Base-by-base conservation (phyloP, 2,329 filamentous ascomycete species). In the Ascochyta fabae region DNA sequence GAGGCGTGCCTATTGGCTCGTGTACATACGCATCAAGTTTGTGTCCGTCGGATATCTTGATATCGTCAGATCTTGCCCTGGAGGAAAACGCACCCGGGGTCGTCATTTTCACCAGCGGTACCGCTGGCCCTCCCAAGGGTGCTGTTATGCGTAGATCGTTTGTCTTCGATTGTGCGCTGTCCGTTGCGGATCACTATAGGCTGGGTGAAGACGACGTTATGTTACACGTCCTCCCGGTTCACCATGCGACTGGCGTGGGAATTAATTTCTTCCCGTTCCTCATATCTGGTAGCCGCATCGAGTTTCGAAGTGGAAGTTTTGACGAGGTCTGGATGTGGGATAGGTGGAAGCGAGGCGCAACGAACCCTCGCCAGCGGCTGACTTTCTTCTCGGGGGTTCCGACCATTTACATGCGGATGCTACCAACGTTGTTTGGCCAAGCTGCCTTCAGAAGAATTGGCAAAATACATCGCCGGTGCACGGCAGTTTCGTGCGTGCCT, bases 31-130 rank as follows among this genome's bases (percentile, higher is more conserved):
- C 66, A 5, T 53, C 69, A 1, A 61, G 58, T 0, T 56, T 79
- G 33, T 54, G 62, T 10, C 65, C 73, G 3, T 52, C 58, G 8
- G 62, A 76, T 8, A 74, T 80, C n/a, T 48, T 74, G 31, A 74
- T 79, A 9, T 79, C 77, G 0, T 78, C 77, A 1, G 73, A 79
- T 53, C 64, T 68, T 15, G 72, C 72, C 10, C 65, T 79, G 13
- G 71, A 77, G 39, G 75, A 79, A 43, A 79, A 75, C 51, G 74
- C 60, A 15, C 73, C 75, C 1, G 75, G 71, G 4, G 71, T 80
- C 6, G 77, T 80, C 3, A 79, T 80, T 23, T 80, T 79, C 66
- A 80, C 77, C 4, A 79, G 75, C n/a, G 79, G 78, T 1, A 81
- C 77, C 0, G 81, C 78, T 2, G 79, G 78, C 0, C 74, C 74